Evolutionary conservation across 2,329 filamentous ascomycete species (phyloP).

Genomic region (Aspergillus carbonarius): DNA sequence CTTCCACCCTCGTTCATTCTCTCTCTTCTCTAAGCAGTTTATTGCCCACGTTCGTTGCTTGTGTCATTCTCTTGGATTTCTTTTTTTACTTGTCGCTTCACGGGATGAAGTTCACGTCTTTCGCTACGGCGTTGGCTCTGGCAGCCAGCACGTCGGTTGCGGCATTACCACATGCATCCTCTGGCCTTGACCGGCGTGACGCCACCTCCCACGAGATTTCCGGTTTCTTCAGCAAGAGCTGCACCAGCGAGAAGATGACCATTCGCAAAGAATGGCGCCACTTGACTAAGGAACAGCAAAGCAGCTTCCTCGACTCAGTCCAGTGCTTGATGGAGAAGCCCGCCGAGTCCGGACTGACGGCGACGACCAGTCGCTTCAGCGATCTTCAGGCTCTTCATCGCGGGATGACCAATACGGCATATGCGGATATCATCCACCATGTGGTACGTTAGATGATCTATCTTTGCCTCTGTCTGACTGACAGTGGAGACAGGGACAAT

Average conservation of each 20-base stretch:
- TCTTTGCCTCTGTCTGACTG: background rate
- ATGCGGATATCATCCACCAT: constrained; percentile 10
- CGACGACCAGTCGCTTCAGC: constrained; percentile 9
- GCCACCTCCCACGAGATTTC: background rate
- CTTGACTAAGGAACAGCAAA: constrained; percentile 1
- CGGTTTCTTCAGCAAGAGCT: background rate
- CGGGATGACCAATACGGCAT: constrained; percentile 10
- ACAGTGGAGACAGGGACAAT: constrained; percentile 1
- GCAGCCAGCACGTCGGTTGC: background rate
- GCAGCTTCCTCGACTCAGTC: background rate
- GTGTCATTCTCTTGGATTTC: background rate
- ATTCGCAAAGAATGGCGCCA: constrained; percentile 9
- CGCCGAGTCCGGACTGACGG: constrained; percentile 1
- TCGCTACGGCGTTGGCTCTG: background rate
- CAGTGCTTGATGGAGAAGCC: constrained; percentile 7
- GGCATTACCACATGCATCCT: background rate
- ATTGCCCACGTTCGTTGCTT: background rate
- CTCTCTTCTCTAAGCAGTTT: background rate
- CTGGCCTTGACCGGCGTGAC: background rate
- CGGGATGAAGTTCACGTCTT: background rate
- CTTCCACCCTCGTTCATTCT: background rate
- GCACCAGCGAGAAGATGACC: constrained; percentile 5
- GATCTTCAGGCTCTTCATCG: constrained; percentile 12
- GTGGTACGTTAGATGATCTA: background rate
- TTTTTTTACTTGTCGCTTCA: background rate